Percentiles rank a stretch among this genome's conserved stretches.
These are phyloP conservation scores for Aspergillus chevalieri DNA, from an alignment of 2,329 filamentous ascomycete species.

Conservation along the genomic window DNA sequence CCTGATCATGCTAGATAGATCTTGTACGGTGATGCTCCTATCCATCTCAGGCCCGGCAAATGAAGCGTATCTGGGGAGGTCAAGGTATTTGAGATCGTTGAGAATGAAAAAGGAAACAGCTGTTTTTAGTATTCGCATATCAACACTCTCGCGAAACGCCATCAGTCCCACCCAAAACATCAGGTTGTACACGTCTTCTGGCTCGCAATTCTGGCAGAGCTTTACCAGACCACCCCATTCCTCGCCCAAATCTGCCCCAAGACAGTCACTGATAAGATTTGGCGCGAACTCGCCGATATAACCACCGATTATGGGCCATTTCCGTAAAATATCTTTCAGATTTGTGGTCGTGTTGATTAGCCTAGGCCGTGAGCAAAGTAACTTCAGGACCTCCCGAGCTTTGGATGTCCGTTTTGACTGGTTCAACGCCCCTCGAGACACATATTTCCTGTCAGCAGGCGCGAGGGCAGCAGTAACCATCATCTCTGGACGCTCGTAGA, in stretches of 20 bases:
- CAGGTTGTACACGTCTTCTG: conserved; percentile 18
- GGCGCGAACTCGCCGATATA: conserved; percentile 28
- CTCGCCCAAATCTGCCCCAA: conserved; percentile 31
- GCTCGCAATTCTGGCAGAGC: conserved; percentile 23
- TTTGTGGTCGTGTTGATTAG: conserved; percentile 16
- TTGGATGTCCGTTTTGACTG: conserved; percentile 5
- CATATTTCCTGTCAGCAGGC: conserved; percentile 5
- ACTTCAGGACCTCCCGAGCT: conserved; percentile 17
- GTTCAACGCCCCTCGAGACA: conserved; percentile 1
- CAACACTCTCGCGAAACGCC: conserved; percentile 33
- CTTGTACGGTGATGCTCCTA: neutral
- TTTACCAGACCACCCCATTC: conserved; percentile 43
- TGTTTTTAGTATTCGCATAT: conserved; percentile 39
- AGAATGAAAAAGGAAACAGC: conserved; percentile 43
- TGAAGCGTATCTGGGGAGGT: conserved; percentile 10
- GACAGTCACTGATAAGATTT: conserved; percentile 33
- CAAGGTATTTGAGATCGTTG: conserved; percentile 32
- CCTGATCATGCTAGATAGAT: neutral
- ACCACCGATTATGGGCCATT: conserved; percentile 35
- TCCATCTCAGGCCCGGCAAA: neutral
- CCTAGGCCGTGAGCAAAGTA: conserved; percentile 19
- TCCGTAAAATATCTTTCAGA: conserved; percentile 23
- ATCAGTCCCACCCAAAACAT: conserved; percentile 45
- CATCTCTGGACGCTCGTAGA: conserved; percentile 12
- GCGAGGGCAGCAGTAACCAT: neutral